These are phyloP conservation scores for Aphanomyces invadans DNA, from an alignment of 352 stramenopile species.

Conservation along the genomic window DNA sequence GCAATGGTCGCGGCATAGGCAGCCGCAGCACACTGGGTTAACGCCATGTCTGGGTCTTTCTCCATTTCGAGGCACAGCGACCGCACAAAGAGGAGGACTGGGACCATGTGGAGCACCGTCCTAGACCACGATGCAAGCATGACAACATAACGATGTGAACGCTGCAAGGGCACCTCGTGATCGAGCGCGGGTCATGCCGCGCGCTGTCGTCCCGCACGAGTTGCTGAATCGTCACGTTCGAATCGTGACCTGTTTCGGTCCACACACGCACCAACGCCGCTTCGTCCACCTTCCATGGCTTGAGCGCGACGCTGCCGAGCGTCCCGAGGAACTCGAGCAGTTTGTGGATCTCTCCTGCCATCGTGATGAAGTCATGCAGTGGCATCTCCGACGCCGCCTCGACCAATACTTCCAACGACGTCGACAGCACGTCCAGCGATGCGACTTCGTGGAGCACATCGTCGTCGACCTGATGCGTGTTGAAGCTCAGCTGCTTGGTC, in stretches of 20 bases:
- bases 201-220: background rate
- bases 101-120: slow-evolving; percentile 3
- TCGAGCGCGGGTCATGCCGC: background rate
- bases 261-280: background rate
- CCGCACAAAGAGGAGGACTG: background rate
- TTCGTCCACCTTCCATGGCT: background rate
- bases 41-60: background rate
- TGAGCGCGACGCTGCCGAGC: background rate
- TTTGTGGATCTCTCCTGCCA: background rate
- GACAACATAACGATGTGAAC: background rate
- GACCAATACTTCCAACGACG: slow-evolving; percentile 10
- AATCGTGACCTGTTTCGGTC: background rate
- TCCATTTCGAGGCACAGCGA: slow-evolving; percentile 15
- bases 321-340: background rate
- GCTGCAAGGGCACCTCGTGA: background rate
- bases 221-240: slow-evolving; percentile 3
- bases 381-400: slow-evolving; percentile 7
- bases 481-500: slow-evolving; percentile 13
- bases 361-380: slow-evolving; percentile 15
- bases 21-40: background rate
- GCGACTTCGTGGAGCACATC: background rate
- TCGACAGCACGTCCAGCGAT: slow-evolving; percentile 1
- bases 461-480: background rate
- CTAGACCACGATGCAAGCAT: background rate
- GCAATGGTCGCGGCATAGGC: background rate